These are phyloP conservation scores for Botrytis squamosa DNA, from an alignment of 2,329 filamentous ascomycete species.

Conservation along the genomic window DNA sequence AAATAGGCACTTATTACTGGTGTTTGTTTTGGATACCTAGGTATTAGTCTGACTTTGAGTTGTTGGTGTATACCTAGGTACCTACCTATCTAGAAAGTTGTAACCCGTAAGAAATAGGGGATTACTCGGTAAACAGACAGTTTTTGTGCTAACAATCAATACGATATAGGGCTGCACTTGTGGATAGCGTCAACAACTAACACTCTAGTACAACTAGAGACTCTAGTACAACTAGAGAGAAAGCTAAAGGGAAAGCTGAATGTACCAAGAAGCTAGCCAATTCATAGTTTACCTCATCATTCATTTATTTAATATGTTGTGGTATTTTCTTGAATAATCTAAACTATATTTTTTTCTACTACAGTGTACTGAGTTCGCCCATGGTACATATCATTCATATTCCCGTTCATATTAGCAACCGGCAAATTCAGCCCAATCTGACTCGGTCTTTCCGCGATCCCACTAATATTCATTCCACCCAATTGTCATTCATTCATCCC, in stretches of 20 bases:
- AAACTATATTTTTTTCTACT: not conserved
- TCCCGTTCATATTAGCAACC: not conserved
- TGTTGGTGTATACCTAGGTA: too few species aligned
- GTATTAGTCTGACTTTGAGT: too few species aligned
- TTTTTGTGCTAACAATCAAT: not conserved
- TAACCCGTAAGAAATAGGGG: not conserved
- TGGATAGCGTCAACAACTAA: not conserved
- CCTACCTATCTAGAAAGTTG: not conserved
- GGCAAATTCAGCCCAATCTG: not conserved
- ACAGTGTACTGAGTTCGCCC: not conserved
- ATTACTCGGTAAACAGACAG: not conserved
- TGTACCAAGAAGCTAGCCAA: not conserved
- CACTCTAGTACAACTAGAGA: not conserved
- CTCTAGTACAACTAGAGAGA: not conserved
- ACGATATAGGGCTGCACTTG: not conserved
- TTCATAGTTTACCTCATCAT: not conserved
- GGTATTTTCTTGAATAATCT: not conserved
- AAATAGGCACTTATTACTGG: too few species aligned
- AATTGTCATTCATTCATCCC: slow-evolving; percentile 11
- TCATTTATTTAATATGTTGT: not conserved
- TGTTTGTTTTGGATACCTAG: too few species aligned
- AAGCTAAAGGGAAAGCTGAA: not conserved
- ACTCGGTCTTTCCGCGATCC: not conserved
- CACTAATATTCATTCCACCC: not conserved
- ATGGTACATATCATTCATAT: slow-evolving; percentile 6